Conservation (phyloP, 169 alveolate genomes). For the Eimeria tenella region DNA sequence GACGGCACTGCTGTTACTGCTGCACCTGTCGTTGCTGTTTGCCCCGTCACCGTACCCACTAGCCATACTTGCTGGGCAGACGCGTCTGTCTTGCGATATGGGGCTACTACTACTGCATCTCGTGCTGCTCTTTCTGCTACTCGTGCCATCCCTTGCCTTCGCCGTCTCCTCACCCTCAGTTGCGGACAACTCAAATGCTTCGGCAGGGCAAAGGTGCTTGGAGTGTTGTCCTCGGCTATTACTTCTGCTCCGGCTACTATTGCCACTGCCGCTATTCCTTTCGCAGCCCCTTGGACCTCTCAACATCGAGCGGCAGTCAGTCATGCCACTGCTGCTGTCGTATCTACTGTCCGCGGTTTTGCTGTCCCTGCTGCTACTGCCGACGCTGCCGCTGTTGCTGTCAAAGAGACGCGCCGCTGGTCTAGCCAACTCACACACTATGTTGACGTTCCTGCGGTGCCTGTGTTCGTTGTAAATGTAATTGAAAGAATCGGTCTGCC, state of each 20-base stretch:
- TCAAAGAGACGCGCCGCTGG: too few relatives aligned
- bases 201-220: background rate
- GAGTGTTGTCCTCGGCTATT: background rate
- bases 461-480: too few relatives aligned
- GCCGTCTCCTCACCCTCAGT: background rate
- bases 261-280: background rate
- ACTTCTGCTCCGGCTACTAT: background rate
- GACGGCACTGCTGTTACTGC: background rate
- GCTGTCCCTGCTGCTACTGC: background rate
- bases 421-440: too few relatives aligned
- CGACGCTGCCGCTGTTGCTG: background rate
- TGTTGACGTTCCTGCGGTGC: too few relatives aligned
- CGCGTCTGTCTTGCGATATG: background rate
- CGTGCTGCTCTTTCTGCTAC: background rate
- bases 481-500: too few relatives aligned
- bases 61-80: background rate
- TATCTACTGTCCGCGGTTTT: background rate
- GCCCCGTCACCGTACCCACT: background rate
- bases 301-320: too few relatives aligned
- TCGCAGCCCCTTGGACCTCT: background rate
- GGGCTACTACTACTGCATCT: background rate
- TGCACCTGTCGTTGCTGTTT: background rate
- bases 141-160: background rate
- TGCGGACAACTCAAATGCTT: background rate
- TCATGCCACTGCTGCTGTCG: background rate